Base-by-base conservation (phyloP, 495 filamentous ascomycete species). In the Pyronema omphalodes region DNA sequence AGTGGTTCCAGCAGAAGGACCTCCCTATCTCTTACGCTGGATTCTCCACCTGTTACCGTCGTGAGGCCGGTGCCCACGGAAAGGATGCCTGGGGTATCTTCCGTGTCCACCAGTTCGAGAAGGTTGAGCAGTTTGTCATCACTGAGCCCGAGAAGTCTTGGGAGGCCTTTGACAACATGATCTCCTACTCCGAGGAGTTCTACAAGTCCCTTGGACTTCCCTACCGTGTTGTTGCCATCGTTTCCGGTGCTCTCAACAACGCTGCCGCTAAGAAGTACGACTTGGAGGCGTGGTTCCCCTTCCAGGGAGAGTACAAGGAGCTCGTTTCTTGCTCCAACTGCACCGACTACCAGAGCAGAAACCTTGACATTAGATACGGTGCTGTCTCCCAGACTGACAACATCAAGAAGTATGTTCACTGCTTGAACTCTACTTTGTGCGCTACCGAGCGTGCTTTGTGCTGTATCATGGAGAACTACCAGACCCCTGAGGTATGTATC, bases 1-100 rank as follows among this genome's bases (percentile, higher is more conserved):
- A 98, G 68, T 98, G 91, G 91, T 71, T 98, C 19, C 76, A 81
- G 55, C 76, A 80, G 36, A 83, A 80, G 58, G 82, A 95, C 9
- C 76, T 96, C 6, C 93, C 88, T 4, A 82, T 93, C 53, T 79
- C 73, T 52, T 89, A 96, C 66, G 91, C 88, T 5, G 91, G 91
- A 7, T 94, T 86, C 72, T 86, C 80, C 58, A 94, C 91, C 15
- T 94, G 87, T 65, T 98, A 93, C 68, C 78, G 91, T 43, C 88
- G 93, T 72, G 91, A 98, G 67, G 91, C 91, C 36, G 91, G 91
- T 45, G 72, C 75, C 15, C 88, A 94, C 63, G 91, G 91, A 37
- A 86, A 85, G 69, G 91, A 98, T 63, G 89, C 93, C 5, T 98
- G 91, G 91, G 91, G 91, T 51, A 86, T 96, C 58, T 98, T 95